Conservation (phyloP, 345 rosid species). For the Eutrema yunnanense region DNA sequence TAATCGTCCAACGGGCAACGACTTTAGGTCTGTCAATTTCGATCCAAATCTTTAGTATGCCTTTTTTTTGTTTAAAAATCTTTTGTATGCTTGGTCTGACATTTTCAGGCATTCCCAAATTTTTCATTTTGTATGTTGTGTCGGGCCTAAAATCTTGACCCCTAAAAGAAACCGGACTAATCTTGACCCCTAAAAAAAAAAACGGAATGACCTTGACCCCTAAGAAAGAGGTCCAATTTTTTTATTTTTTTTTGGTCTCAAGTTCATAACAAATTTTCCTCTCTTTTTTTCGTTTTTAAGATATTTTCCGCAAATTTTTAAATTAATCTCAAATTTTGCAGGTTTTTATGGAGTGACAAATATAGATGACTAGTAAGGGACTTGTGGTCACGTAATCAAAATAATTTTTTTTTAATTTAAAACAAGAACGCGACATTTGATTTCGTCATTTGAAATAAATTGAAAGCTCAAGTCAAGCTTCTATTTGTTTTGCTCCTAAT, state of each 20-base stretch:
- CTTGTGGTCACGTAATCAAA: not conserved
- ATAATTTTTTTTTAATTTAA: not conserved
- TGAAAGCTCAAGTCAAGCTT: conserved; percentile 23
- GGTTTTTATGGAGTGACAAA: not conserved
- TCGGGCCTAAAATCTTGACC: not conserved
- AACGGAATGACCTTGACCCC: not conserved
- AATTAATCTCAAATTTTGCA: not conserved
- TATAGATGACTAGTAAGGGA: not conserved
- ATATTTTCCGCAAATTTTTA: not conserved
- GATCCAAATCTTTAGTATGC: not conserved
- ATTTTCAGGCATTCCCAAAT: not conserved
- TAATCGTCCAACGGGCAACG: not conserved
- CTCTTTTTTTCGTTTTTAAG: not conserved
- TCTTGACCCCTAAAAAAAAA: not conserved
- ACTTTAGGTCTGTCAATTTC: not conserved
- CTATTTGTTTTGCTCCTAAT: not conserved
- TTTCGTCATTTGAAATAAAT: not conserved
- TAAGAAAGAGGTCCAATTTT: not conserved
- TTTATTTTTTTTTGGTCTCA: not conserved
- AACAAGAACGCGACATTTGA: not conserved
- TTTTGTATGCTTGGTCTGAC: not conserved
- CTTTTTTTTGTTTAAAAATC: too few relatives aligned
- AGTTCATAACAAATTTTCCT: not conserved
- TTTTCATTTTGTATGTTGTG: not conserved
- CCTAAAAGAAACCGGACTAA: not conserved